Evolutionary conservation across 179 eudicot genomes (phyloP), one percentile per base, ranked within the genome.

Genomic region (Monotropa hypopitys): DNA sequence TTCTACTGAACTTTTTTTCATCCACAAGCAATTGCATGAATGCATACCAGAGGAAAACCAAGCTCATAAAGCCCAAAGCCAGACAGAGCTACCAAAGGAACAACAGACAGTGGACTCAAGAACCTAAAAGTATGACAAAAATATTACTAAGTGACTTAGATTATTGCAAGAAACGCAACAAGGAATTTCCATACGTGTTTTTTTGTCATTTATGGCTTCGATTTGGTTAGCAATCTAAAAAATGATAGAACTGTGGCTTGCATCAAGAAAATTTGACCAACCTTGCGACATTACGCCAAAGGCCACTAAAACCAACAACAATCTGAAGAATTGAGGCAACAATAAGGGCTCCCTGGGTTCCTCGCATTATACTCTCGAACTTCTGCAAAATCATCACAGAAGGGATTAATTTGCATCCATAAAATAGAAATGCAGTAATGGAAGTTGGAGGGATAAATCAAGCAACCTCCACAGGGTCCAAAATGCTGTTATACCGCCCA

Each of bases 261-360:
- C 38, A 9, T 47, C 4, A 20, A 6, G 30, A 59, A 28, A 26
- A 43, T 21, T 40, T 12, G 20, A 67, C 80, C 45, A 32, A 95
- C 99, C 99, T 89, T 18, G 82, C 80, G 2, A 93, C 87, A 82
- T 88, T 93, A 20, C 98, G 87, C 99, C 99, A 96, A 72, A 93
- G 89, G 77, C 98, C 97, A 86, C 98, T 91, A 81, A 93, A 96
- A 32, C 99, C 98, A n/a, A 93, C 38, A 46, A 91, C 85, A 81
- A 96, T 91, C 70, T 93, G 99, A 73, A 96, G 87, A 38, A 78
- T 83, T 1, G 99, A 93, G 42, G 99, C 98, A 70, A 96, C 97
- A 74, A 96, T 93, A 73, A 96, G 83, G 35, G 99, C 87, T 40
- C 99, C 99, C 70, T 95, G 99, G 15, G 86, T 93, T 66, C 91